Percentiles rank a stretch among this genome's conserved stretches.
Conservation (phyloP, 2,329 filamentous ascomycete genomes). For the Fusarium citri region DNA sequence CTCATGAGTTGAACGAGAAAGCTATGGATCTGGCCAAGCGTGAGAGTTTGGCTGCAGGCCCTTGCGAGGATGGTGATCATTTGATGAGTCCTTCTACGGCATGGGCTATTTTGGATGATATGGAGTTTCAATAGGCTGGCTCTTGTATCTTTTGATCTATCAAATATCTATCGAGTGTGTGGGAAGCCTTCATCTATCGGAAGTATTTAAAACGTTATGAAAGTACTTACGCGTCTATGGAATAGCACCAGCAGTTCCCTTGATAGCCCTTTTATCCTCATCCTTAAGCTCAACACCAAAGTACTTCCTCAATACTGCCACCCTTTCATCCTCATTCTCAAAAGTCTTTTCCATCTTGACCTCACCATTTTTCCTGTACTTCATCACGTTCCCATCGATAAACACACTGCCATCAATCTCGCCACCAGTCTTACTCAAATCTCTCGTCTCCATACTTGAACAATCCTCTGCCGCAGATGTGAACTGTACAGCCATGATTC, state of each 20-base stretch:
- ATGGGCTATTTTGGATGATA: conserved; percentile 28
- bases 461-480: conserved; percentile 18
- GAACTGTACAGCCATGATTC: conserved; percentile 17
- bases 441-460: neutral
- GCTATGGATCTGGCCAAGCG: conserved; percentile 32
- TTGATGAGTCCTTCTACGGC: conserved; percentile 21
- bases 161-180: neutral
- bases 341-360: conserved; percentile 15
- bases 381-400: conserved; percentile 11
- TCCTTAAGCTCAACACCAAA: conserved; percentile 12
- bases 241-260: conserved; percentile 16
- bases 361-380: conserved; percentile 1
- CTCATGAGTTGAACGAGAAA: conserved; percentile 27
- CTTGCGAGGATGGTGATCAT: neutral
- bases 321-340: conserved; percentile 3
- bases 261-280: conserved; percentile 14
- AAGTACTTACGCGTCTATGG: neutral
- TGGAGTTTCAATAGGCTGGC: conserved; percentile 13
- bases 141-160: neutral
- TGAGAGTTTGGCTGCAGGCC: neutral
- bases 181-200: neutral
- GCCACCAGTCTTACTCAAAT: neutral
- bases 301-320: conserved; percentile 7
- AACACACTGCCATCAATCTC: conserved; percentile 17
- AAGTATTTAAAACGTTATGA: neutral